Percentiles rank a stretch among this genome's conserved stretches.
Evolutionary conservation across 2,329 filamentous ascomycete species (phyloP).

Genomic region (Sporothrix globosa): DNA sequence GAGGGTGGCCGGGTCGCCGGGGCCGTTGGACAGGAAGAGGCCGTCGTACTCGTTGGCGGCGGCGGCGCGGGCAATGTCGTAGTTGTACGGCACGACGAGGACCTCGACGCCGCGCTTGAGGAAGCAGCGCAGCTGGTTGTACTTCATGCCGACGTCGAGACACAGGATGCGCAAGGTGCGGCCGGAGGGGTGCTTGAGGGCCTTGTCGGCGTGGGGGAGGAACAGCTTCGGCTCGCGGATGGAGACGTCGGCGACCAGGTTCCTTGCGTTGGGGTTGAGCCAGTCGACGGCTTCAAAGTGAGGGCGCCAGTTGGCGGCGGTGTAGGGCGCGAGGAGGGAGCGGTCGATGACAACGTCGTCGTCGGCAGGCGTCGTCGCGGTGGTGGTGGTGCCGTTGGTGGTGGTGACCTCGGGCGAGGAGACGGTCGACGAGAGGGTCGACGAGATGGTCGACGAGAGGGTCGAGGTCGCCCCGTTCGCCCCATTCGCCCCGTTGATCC

Average conservation of each 20-base stretch:
- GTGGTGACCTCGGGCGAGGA: slow-evolving; percentile 37
- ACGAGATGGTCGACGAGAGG: too few species aligned
- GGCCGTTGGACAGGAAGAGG: slow-evolving; percentile 96
- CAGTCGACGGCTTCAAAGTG: slow-evolving; percentile 83
- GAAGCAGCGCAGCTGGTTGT: slow-evolving; percentile 94
- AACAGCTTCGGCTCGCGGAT: slow-evolving; percentile 85
- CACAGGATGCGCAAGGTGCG: slow-evolving; percentile 85
- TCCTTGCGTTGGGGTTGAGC: slow-evolving; percentile 89
- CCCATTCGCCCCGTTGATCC: slow-evolving; percentile 28
- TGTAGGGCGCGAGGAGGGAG: slow-evolving; percentile 44
- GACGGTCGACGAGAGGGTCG: too few species aligned
- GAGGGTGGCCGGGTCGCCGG: slow-evolving; percentile 89
- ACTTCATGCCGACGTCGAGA: slow-evolving; percentile 97
- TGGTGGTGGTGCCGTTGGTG: slow-evolving; percentile 8
- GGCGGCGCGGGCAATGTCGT: slow-evolving; percentile 77
- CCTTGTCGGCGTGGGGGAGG: slow-evolving; percentile 69
- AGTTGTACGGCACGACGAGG: slow-evolving; percentile 92
- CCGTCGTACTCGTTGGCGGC: slow-evolving; percentile 88
- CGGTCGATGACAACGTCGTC: slow-evolving; percentile 11
- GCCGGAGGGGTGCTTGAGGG: slow-evolving; percentile 82
- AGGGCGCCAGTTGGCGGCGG: slow-evolving; percentile 49
- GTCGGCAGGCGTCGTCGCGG: background rate
- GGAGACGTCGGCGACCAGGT: slow-evolving; percentile 93
- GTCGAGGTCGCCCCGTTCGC: too few species aligned
- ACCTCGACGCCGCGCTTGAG: slow-evolving; percentile 91